A percentile compares a stretch with the other conserved stretches of the same genome.
Evolutionary conservation across 768 basidiomycete genomes (phyloP).

Genomic region (Arthromyces matolae): DNA sequence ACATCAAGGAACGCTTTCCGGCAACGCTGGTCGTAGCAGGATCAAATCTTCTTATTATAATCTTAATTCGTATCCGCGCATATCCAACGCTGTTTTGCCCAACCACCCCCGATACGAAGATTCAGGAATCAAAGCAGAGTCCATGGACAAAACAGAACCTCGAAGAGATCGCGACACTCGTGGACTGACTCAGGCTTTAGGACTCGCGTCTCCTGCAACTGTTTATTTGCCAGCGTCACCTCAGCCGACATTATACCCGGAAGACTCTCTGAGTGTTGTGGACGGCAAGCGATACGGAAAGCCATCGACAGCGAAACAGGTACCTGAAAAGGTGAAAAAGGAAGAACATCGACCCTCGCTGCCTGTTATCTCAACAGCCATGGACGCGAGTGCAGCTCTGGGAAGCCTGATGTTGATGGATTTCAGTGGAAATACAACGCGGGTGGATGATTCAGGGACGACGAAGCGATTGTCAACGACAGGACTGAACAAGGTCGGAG

Average conservation of each 20-base stretch:
- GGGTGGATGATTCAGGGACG: slow-evolving; percentile 4
- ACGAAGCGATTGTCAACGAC: slow-evolving; percentile 11
- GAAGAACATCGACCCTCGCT: slow-evolving; percentile 19
- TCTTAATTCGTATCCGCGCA: slow-evolving; percentile 49
- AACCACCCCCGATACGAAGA: slow-evolving; percentile 17
- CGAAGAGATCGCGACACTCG: slow-evolving; percentile 39
- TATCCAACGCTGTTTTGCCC: slow-evolving; percentile 39
- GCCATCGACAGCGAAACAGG: slow-evolving; percentile 15
- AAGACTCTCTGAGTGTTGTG: slow-evolving; percentile 66
- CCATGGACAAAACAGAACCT: slow-evolving; percentile 40
- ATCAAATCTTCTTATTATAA: slow-evolving; percentile 70
- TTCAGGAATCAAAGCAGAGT: too few species aligned
- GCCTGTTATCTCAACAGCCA: slow-evolving; percentile 21
- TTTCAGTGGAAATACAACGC: slow-evolving; percentile 29
- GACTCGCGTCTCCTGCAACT: slow-evolving; percentile 34
- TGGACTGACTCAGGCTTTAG: slow-evolving; percentile 35
- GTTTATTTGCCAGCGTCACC: slow-evolving; percentile 42
- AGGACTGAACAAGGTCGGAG: slow-evolving; percentile 34
- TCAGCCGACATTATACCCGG: slow-evolving; percentile 64
- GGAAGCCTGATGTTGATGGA: slow-evolving; percentile 64
- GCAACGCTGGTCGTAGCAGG: slow-evolving; percentile 51
- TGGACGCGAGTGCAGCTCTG: slow-evolving; percentile 45
- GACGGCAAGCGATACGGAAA: slow-evolving; percentile 27
- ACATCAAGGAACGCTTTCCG: slow-evolving; percentile 22
- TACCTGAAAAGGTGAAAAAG: slow-evolving; percentile 14